Base-by-base conservation (phyloP, 2,329 filamentous ascomycete species). In the Colletotrichum lupini region DNA sequence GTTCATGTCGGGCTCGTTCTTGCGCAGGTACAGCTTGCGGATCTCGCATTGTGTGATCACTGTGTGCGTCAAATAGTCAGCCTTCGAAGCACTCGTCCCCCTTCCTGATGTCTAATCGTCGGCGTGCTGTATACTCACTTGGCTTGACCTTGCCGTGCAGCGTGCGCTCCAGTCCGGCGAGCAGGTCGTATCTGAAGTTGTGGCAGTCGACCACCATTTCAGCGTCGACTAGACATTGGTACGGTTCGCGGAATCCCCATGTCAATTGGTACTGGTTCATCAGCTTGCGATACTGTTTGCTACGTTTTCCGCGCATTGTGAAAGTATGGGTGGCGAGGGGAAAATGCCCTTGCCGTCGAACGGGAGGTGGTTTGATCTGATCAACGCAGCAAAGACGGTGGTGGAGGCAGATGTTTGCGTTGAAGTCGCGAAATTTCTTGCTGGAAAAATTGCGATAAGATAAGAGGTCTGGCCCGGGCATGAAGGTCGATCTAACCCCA, bases 211-310 rank as follows among this genome's bases (percentile, higher is more conserved):
- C 89, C 64, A 98, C 89, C 78, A 98, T 94, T 76, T 95, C 91
- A 72, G 94, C 94, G 80, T 98, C 95, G 74, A 98, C 92, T 56
- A 98, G 86, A 64, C 97, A 92, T 85, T 98, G 97, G 85, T 98
- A 98, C 12, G 97, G 95, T 84, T 97, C 94, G 77, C 95, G 94
- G 83, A 98, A 98, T 74, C 93, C 93, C 81, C 97, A 98, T 74
- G 91, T 92, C 82, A 96, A 89, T 80, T 92, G 91, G 88, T 95
- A 98, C 81, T 96, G 93, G 84, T 95, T 92, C 92, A 99, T 97
- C 79, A 98, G 91, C 91, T 98, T 98, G 78, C 87, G 86, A 78
- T 89, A 89, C 77, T 88, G 86, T 76, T 89, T 89, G 73, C 74
- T 76, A 49, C 87, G 82, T 80, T 88, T 88, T 66, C 86, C 86